These are phyloP conservation scores for Fraxinus ornus DNA, from an alignment of 305 asterid genomes.

Conservation along the genomic window DNA sequence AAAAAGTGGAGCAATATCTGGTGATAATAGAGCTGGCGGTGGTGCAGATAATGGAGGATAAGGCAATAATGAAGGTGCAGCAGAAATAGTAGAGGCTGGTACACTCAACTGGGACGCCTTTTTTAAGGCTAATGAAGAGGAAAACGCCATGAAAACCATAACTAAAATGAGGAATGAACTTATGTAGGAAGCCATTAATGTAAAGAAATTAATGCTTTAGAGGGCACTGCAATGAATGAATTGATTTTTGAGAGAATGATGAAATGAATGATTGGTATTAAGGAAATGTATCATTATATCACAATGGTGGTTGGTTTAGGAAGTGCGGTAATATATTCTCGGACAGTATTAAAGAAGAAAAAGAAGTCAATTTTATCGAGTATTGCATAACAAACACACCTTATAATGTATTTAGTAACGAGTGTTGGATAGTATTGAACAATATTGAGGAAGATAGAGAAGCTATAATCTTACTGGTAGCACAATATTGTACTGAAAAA, in stretches of 20 bases:
- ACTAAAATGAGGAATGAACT: slow-evolving; percentile 21
- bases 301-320: slow-evolving; percentile 13
- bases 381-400: neutral
- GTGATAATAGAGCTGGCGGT: slow-evolving; percentile 47
- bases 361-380: neutral
- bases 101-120: slow-evolving; percentile 14
- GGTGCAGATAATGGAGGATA: slow-evolving; percentile 52
- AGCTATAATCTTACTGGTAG: neutral
- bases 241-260: slow-evolving; percentile 9
- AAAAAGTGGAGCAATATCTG: slow-evolving; percentile 70
- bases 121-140: slow-evolving; percentile 16
- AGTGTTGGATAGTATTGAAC: neutral
- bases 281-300: neutral
- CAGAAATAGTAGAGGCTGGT: slow-evolving; percentile 71
- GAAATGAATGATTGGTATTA: slow-evolving; percentile 24
- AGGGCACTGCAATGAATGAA: slow-evolving; percentile 43
- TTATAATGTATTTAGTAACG: neutral
- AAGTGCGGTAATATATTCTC: neutral
- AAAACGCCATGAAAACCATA: slow-evolving; percentile 30
- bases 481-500: neutral
- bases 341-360: neutral
- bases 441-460: neutral
- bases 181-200: slow-evolving; percentile 41
- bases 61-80: slow-evolving; percentile 77
- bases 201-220: neutral